Conservation (phyloP, 805 yeast species). For the Metschnikowia drakensbergensis region DNA sequence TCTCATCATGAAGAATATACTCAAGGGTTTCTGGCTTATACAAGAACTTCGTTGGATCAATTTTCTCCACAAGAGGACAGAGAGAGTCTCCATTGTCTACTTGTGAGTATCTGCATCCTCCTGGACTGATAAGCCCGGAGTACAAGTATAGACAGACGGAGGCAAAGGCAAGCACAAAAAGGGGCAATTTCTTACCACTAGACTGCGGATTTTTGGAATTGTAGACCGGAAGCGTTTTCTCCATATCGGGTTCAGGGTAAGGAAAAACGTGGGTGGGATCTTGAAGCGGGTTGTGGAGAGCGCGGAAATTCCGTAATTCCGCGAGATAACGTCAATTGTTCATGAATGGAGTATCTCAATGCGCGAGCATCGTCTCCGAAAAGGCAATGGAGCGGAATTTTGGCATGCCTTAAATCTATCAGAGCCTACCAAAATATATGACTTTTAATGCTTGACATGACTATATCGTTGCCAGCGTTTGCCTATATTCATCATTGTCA, state of each 20-base stretch:
- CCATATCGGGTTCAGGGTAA: not conserved
- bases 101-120: not conserved
- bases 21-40: conserved; percentile 21
- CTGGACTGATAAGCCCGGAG: not conserved
- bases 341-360: not conserved
- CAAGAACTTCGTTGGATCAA: conserved; percentile 25
- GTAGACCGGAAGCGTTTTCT: conserved; percentile 1
- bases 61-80: conserved; percentile 34
- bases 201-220: not conserved
- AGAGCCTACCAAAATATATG: too few species aligned
- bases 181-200: not conserved
- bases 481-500: too few species aligned
- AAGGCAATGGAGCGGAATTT: too few species aligned
- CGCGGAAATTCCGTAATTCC: not conserved
- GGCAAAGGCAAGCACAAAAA: not conserved
- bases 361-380: not conserved
- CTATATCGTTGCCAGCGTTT: too few species aligned
- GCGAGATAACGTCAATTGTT: not conserved
- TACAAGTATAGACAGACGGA: not conserved
- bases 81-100: conserved; percentile 26
- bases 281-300: not conserved
- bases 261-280: not conserved
- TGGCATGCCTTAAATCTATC: too few species aligned
- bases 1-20: conserved; percentile 25
- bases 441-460: too few species aligned